A percentile compares a stretch with the other conserved stretches of the same genome.
These are phyloP conservation scores for Angomonas ambiguus DNA, from an alignment of 208 protist genomes.

Conservation along the genomic window DNA sequence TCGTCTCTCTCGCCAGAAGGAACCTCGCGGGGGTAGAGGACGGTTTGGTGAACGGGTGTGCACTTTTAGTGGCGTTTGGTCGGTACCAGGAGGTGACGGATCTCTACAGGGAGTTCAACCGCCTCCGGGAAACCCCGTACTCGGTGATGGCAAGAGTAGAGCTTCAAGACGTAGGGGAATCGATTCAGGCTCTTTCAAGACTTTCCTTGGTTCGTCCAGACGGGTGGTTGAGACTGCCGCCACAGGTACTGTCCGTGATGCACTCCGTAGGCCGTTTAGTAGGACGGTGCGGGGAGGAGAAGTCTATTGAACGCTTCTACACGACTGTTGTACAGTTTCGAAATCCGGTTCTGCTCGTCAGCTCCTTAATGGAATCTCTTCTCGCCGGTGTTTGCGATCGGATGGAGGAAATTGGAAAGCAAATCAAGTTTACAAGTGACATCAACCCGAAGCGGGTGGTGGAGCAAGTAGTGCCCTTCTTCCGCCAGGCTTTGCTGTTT, in stretches of 20 bases:
- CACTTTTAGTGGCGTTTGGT: conserved; percentile 46
- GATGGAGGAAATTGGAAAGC: conserved; percentile 14
- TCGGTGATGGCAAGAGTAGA: conserved; percentile 52
- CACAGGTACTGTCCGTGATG: conserved; percentile 34
- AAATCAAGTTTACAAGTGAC: not conserved
- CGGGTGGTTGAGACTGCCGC: conserved; percentile 64
- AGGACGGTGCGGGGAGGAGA: conserved; percentile 28
- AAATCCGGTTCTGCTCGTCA: conserved; percentile 65
- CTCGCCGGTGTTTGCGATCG: conserved; percentile 71
- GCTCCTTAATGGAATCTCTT: conserved; percentile 60
- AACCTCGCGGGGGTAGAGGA: conserved; percentile 47
- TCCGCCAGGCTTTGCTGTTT: conserved; percentile 40
- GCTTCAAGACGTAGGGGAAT: conserved; percentile 28
- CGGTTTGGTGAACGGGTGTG: conserved; percentile 54
- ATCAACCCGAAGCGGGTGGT: conserved; percentile 40
- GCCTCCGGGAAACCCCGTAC: conserved; percentile 63
- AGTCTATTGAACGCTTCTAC: conserved; percentile 56
- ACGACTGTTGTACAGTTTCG: conserved; percentile 58
- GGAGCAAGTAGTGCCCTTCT: conserved; percentile 46
- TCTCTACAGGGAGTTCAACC: conserved; percentile 29
- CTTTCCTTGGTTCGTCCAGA: conserved; percentile 50
- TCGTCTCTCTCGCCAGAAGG: conserved; percentile 29
- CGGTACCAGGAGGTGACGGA: conserved; percentile 26
- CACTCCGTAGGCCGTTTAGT: conserved; percentile 41
- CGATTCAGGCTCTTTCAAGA: conserved; percentile 34